Evolutionary conservation across 192 early-diverging fungal genomes (phyloP).

Genomic region (Coemansia brasiliensis): DNA sequence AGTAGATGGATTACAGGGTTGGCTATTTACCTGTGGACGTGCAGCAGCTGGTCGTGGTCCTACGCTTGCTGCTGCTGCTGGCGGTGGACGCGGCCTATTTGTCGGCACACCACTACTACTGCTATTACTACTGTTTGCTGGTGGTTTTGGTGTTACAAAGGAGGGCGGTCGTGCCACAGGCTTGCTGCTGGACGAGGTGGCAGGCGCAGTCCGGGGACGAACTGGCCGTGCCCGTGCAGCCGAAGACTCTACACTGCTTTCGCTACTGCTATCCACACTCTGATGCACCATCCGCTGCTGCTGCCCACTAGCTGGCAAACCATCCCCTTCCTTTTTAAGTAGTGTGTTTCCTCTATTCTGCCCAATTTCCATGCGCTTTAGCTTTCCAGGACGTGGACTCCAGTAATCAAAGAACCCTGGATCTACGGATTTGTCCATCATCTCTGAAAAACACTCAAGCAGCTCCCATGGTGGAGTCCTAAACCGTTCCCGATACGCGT

Average conservation of each 20-base stretch:
- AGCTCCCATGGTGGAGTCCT: constrained; percentile 40
- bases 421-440: constrained; percentile 28
- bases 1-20: too few species aligned
- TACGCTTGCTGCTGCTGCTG: too few species aligned
- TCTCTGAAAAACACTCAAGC: constrained; percentile 17
- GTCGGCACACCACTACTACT: too few species aligned
- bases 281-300: neutral
- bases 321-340: neutral
- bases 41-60: too few species aligned
- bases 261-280: neutral
- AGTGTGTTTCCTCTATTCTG: too few species aligned
- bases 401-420: constrained; percentile 39
- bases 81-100: too few species aligned
- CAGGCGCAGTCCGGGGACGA: constrained; percentile 3
- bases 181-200: neutral
- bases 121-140: too few species aligned
- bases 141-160: too few species aligned
- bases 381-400: constrained; percentile 25
- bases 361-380: neutral
- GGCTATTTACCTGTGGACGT: too few species aligned
- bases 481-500: constrained; percentile 46
- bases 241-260: constrained; percentile 3
- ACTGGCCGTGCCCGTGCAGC: constrained; percentile 23
- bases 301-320: neutral
- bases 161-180: neutral